phyloP scores from a whole-genome alignment of 306 rosid species.

The Medicago lupulina region DNA sequence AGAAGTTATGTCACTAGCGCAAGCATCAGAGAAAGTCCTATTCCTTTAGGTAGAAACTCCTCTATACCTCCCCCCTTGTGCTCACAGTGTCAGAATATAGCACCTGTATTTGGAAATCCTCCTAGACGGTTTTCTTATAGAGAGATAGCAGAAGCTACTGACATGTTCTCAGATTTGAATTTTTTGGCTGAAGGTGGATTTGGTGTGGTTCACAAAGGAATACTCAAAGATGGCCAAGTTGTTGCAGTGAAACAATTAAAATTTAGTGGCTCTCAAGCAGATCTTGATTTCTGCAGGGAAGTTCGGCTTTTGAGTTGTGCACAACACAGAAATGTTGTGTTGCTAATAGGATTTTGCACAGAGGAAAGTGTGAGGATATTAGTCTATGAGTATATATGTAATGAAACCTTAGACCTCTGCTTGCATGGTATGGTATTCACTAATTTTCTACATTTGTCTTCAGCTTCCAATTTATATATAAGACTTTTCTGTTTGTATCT shows the following conservation, averaged over 20 bases:
- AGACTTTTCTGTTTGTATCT: slow-evolving; percentile 13
- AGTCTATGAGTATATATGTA: slow-evolving; percentile 93
- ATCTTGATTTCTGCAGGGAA: slow-evolving; percentile 90
- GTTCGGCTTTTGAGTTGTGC: slow-evolving; percentile 95
- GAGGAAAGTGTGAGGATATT: slow-evolving; percentile 71
- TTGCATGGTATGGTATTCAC: slow-evolving; percentile 85
- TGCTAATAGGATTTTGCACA: slow-evolving; percentile 83
- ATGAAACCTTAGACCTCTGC: slow-evolving; percentile 82
- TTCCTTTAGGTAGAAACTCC: slow-evolving; percentile 73
- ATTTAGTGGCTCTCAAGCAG: slow-evolving; percentile 80
- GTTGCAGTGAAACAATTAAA: slow-evolving; percentile 92
- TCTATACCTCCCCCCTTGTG: slow-evolving; percentile 91
- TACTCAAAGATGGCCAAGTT: slow-evolving; percentile 82
- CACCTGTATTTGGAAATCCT: slow-evolving; percentile 92
- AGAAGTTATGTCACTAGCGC: slow-evolving; percentile 55
- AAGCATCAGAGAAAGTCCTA: slow-evolving; percentile 63
- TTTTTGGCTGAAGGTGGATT: slow-evolving; percentile 90
- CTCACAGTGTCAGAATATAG: slow-evolving; percentile 83
- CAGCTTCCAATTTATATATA: too few species aligned
- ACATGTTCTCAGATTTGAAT: slow-evolving; percentile 66
- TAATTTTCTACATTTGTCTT: not conserved
- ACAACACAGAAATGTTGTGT: slow-evolving; percentile 93
- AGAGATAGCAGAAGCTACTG: slow-evolving; percentile 86
- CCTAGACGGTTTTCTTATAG: slow-evolving; percentile 76
- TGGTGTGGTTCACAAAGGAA: slow-evolving; percentile 83